A percentile compares a stretch with the other conserved stretches of the same genome.
phyloP scores from a whole-genome alignment of 371 early-diverging fungal genomes.

The Haplosporangium sp. region DNA sequence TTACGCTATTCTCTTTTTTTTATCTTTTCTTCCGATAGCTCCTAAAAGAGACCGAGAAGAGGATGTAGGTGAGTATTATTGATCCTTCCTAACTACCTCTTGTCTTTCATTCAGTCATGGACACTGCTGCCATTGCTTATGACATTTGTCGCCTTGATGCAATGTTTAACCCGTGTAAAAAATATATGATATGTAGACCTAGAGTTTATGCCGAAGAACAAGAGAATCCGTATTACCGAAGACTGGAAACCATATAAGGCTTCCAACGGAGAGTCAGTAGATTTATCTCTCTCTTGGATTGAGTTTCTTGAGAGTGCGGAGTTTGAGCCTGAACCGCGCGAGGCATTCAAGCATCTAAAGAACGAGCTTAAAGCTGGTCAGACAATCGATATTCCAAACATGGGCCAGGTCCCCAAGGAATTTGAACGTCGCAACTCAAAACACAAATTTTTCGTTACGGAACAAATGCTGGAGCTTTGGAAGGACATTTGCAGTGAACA shows the following conservation, averaged over 20 bases:
- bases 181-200: slow-evolving; percentile 22
- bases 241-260: slow-evolving; percentile 23
- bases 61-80: too few species aligned
- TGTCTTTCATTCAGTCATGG: too few species aligned
- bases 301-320: slow-evolving; percentile 18
- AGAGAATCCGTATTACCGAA: slow-evolving; percentile 23
- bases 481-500: slow-evolving; percentile 20
- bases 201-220: slow-evolving; percentile 25
- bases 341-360: slow-evolving; percentile 19
- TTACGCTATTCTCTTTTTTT: too few species aligned
- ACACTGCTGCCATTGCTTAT: too few species aligned
- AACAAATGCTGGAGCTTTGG: slow-evolving; percentile 40
- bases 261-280: slow-evolving; percentile 18
- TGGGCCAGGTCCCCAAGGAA: slow-evolving; percentile 34
- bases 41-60: too few species aligned
- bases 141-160: too few species aligned
- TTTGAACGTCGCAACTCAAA: slow-evolving; percentile 13
- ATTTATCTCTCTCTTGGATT: slow-evolving; percentile 14
- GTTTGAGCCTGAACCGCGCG: slow-evolving; percentile 20
- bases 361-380: slow-evolving; percentile 23
- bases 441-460: slow-evolving; percentile 23
- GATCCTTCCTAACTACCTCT: too few species aligned
- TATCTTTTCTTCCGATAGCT: too few species aligned
- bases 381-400: slow-evolving; percentile 11
- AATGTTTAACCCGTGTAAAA: too few species aligned